A percentile compares a stretch with the other conserved stretches of the same genome.
These are phyloP conservation scores for Lachancea cidri DNA, from an alignment of 805 yeast species.

Conservation along the genomic window DNA sequence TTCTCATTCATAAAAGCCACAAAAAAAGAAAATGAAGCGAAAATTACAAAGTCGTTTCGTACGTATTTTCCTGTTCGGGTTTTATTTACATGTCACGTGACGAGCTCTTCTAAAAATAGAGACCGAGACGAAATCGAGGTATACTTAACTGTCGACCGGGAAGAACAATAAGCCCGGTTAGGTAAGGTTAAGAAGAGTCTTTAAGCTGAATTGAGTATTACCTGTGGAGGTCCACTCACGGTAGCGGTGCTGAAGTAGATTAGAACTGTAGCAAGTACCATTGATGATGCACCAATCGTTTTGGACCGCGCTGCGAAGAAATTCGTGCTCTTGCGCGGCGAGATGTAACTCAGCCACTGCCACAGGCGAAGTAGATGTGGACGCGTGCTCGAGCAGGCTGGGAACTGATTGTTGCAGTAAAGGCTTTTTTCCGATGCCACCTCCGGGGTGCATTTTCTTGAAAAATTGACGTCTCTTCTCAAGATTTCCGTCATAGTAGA, in stretches of 20 bases:
- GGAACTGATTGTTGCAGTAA: not conserved
- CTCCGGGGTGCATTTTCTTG: constrained; percentile 82
- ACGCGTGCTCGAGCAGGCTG: not conserved
- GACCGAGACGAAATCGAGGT: no score
- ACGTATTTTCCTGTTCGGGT: not conserved
- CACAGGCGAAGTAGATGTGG: not conserved
- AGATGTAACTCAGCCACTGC: constrained; percentile 1
- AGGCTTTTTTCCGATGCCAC: constrained; percentile 61
- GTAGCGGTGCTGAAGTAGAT: constrained; percentile 7
- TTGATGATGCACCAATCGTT: constrained; percentile 10
- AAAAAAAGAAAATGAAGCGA: not conserved
- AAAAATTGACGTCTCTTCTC: constrained; percentile 50
- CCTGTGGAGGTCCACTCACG: constrained; percentile 3
- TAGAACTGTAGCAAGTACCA: constrained; percentile 7
- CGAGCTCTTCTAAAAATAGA: not conserved
- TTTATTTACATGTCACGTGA: not conserved
- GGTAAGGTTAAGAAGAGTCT: not conserved
- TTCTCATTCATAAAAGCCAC: not conserved
- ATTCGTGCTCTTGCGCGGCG: constrained; percentile 8
- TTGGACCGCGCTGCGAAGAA: constrained; percentile 12
- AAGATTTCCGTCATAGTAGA: constrained; percentile 50
- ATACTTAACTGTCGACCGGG: no score
- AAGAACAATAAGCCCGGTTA: no score
- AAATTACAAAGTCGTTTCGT: no score
- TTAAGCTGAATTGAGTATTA: not conserved